Percentiles rank a stretch among this genome's conserved stretches.
These are phyloP conservation scores for Madurella fahalii DNA, from an alignment of 2,329 filamentous ascomycete genomes.

Conservation along the genomic window DNA sequence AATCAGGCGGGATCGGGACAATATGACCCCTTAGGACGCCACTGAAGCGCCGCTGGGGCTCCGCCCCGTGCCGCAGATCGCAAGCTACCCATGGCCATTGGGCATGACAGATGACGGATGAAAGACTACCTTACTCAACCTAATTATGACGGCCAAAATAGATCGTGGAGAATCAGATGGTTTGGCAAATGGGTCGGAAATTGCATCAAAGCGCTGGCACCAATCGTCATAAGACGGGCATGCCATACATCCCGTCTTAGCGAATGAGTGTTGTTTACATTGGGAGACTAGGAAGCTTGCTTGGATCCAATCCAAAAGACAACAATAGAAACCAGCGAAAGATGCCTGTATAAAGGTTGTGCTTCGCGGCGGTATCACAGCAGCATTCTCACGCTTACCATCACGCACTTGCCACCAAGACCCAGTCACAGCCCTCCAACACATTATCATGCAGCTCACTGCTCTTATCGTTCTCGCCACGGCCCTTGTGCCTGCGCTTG, in stretches of 20 bases:
- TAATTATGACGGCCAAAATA: no score
- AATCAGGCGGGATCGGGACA: not conserved
- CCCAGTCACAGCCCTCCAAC: not conserved
- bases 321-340: not conserved
- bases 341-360: not conserved
- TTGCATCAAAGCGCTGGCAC: not conserved
- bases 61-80: no score
- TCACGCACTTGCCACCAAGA: not conserved
- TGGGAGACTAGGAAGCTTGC: not conserved
- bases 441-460: constrained; percentile 10
- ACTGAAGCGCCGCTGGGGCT: no score
- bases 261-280: not conserved
- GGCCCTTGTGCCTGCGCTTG: not conserved
- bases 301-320: not conserved
- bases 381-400: not conserved
- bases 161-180: no score
- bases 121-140: no score
- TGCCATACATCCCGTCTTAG: not conserved
- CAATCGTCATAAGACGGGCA: not conserved
- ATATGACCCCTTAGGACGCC: not conserved
- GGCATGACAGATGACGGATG: no score
- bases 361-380: not conserved
- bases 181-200: not conserved
- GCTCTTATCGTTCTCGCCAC: not conserved
- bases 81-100: no score